Base-by-base conservation (phyloP, 176 grass and related monocot species). In the Avena sativa region DNA sequence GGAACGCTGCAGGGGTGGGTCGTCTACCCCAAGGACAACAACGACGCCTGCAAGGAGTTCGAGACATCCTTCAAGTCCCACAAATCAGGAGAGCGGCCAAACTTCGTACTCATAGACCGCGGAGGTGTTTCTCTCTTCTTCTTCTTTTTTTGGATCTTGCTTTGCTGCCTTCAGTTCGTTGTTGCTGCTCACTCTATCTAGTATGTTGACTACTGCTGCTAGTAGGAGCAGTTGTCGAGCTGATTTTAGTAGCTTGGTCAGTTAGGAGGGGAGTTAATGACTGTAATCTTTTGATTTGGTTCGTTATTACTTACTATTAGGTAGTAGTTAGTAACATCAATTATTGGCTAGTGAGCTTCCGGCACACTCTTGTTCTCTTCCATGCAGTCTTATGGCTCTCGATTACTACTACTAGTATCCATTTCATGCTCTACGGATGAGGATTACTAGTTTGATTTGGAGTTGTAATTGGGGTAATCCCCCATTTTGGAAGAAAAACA, bases 1-100 rank as follows among this genome's bases (percentile, higher is more conserved):
- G 95, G 95, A 71, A 97, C 95, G 52, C 23, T 97, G 85, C 85
- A 90, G 43, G 95, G 95, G 0, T 84, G 74, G 68, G 95, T 94
- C 56, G 60, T 89, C 57, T 93, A 94, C 79, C 92, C 95, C 78
- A 97, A 86, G 84, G 70, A 79, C 26, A 91, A 97, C 88, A 36
- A 34, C 60, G 89, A 97, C 71, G 92, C 85, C 20, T 97, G 95
- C 84, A 89, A 91, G 60, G 83, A 85, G 85, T 97, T 94, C 59
- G 90, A 89, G 47, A 58, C 89, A 72, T 89, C 86, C 59, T 97
- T 97, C 89, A 92, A 91, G 76, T 60, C 53, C 66, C 86, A 83
- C 79, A 66, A 17, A 69, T 65, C 92, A 2, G 95, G 95, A 12
- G 90, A 78, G 1, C 73, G 91, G 3, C 90, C 95, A 12, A 92